Evolutionary conservation across 2,329 filamentous ascomycete species (phyloP).

Genomic region (Dactylellina cionopaga): DNA sequence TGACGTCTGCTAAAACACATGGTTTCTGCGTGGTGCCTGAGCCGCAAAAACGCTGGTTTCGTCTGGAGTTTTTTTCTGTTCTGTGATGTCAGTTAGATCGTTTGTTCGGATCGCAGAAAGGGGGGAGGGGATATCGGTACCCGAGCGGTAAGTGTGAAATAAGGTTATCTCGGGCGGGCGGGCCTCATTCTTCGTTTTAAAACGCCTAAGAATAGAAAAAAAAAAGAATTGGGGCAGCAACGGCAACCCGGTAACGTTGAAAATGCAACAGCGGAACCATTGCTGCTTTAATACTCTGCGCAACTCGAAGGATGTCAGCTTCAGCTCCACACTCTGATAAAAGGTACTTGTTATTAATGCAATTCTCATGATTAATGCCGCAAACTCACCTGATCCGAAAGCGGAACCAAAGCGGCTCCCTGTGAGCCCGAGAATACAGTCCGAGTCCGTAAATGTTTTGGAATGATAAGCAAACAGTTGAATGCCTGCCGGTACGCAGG

Average conservation of each 20-base stretch:
- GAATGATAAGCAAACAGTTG: conserved; percentile 27
- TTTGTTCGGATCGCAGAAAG: conserved; percentile 2
- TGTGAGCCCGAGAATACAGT: conserved; percentile 31
- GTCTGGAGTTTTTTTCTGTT: not conserved
- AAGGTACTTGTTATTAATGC: not conserved
- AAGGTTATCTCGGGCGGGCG: conserved; percentile 48
- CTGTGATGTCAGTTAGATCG: conserved; percentile 5
- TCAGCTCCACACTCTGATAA: not conserved
- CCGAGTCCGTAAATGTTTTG: conserved; percentile 44
- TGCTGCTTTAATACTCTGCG: conserved; percentile 6
- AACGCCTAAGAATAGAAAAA: conserved; percentile 38
- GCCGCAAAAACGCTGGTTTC: not conserved
- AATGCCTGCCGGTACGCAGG: conserved; percentile 9
- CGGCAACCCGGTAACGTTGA: conserved; percentile 29
- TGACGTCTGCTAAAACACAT: conserved; percentile 45
- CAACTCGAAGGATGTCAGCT: not conserved
- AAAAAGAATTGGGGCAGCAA: conserved; percentile 8
- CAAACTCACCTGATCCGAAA: conserved; percentile 38
- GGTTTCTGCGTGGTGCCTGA: not conserved
- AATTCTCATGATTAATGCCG: conserved; percentile 38
- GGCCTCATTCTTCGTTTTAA: conserved; percentile 12
- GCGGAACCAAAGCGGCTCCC: conserved; percentile 42
- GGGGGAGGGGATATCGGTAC: conserved; percentile 14
- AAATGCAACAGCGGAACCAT: conserved; percentile 39
- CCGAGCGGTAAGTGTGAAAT: conserved; percentile 32